A percentile compares a stretch with the other conserved stretches of the same genome.
phyloP scores from a whole-genome alignment of 2,329 filamentous ascomycete species.

The Zasmidium citrigriseum region DNA sequence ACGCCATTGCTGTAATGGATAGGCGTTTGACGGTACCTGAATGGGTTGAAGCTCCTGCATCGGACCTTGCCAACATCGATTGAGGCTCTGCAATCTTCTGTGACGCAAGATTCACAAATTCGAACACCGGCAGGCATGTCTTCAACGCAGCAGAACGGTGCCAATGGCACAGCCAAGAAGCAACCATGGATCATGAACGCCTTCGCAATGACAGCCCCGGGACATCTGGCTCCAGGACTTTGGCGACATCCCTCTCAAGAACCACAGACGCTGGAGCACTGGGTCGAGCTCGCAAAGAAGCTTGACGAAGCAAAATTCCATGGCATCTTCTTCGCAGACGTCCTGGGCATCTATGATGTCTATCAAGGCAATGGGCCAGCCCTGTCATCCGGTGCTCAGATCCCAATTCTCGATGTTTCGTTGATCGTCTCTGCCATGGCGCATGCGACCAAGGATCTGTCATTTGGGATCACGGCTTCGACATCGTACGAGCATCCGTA shows the following conservation, averaged over 20 bases:
- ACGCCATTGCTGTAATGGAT: neutral
- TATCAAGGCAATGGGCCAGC: slow-evolving; percentile 50
- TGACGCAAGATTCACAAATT: neutral
- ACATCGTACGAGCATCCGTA: slow-evolving; percentile 42
- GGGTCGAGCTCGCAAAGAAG: slow-evolving; percentile 50
- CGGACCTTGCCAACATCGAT: neutral
- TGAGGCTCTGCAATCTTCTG: neutral
- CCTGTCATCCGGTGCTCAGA: slow-evolving; percentile 64
- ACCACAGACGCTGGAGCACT: slow-evolving; percentile 48
- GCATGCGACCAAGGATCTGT: slow-evolving; percentile 45
- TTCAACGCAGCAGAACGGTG: neutral
- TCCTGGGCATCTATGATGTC: slow-evolving; percentile 50
- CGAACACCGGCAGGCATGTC: neutral
- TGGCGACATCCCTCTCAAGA: slow-evolving; percentile 35
- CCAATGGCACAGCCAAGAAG: slow-evolving; percentile 5
- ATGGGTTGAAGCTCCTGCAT: neutral
- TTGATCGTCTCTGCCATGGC: slow-evolving; percentile 48
- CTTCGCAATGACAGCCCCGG: slow-evolving; percentile 51
- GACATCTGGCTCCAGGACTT: slow-evolving; percentile 43
- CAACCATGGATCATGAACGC: slow-evolving; percentile 51
- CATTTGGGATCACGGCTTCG: slow-evolving; percentile 40
- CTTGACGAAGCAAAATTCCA: slow-evolving; percentile 53
- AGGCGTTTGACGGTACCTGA: slow-evolving; percentile 1
- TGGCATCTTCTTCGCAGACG: slow-evolving; percentile 54
- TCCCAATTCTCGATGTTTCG: slow-evolving; percentile 62